Base-by-base conservation (phyloP, 225 moss, liverwort and hornwort genomes). In the Sphagnum contortum region DNA sequence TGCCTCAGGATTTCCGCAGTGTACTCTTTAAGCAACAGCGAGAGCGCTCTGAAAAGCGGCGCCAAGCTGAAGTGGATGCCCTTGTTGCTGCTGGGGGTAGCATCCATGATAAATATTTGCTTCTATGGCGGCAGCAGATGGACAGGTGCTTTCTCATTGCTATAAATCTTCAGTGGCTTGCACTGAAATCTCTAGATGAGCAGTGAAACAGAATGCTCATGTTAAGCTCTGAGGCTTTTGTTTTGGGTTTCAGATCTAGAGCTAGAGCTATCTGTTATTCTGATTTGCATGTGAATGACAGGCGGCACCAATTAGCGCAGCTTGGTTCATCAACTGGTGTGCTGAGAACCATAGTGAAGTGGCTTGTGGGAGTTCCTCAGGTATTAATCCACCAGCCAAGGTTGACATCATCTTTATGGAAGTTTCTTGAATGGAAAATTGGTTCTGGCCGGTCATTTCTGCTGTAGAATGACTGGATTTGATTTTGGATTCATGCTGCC, bases 61-160 rank as follows among this genome's bases (percentile, higher is more conserved):
- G 90, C 57, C 89, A 91, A 81, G 79, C 77, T 63, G 90, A 98
- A 77, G 89, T 98, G 44, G 98, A 89, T 10, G 73, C 61, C 48
- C 89, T 98, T 55, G 66, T 93, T 57, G 80, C 71, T 57, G 69
- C 64, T 48, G 93, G 98, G 54, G 98, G 87, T 54, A 86, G 71
- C 70, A 89, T 98, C 77, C 83, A 84, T 55, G 87, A 98, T 12
- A 98, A 93, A 66, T 98, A 89, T 72, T 81, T 74, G 12, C 77
- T 98, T 61, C 89, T 98, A 52, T 98, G 98, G 98, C 87, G 81
- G 60, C 98, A 98, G 72, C 98, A 98, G 77, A 98, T 98, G 98
- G 98, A 93, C 72, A 98, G 96, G 96, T 92, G 49, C 49, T 8
- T 9, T 52, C 52, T 52, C 29, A 29, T 29, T 29, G 29, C 29